Conservation (phyloP, 2,329 filamentous ascomycete species). For the Incumbomyces lentus region DNA sequence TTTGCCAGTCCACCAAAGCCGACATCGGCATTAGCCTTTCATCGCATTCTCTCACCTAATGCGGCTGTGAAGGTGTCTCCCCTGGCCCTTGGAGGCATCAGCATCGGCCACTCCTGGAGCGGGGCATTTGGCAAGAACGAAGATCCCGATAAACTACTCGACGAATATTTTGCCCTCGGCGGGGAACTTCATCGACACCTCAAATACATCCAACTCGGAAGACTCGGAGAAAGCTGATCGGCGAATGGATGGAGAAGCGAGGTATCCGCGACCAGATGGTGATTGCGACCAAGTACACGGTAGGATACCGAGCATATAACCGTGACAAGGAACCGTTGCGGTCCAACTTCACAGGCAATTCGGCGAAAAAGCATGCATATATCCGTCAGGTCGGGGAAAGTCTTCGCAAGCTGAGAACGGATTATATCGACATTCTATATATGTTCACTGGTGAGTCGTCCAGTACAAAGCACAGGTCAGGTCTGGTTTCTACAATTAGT, state of each 20-base stretch:
- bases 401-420: slow-evolving; percentile 27
- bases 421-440: slow-evolving; percentile 29
- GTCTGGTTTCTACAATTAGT: too few species aligned
- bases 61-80: slow-evolving; percentile 44
- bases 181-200: slow-evolving; percentile 45
- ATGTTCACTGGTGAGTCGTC: slow-evolving; percentile 21
- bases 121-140: slow-evolving; percentile 51
- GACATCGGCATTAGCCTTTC: slow-evolving; percentile 37
- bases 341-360: slow-evolving; percentile 35
- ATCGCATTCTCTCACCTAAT: slow-evolving; percentile 41
- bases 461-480: too few species aligned
- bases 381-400: slow-evolving; percentile 26
- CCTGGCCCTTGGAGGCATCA: slow-evolving; percentile 45
- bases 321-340: slow-evolving; percentile 17
- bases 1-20: slow-evolving; percentile 24
- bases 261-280: slow-evolving; percentile 41
- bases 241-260: slow-evolving; percentile 41
- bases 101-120: slow-evolving; percentile 42
- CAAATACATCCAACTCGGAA: slow-evolving; percentile 33
- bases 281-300: slow-evolving; percentile 46
- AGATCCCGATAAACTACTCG: slow-evolving; percentile 44
- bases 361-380: slow-evolving; percentile 25
- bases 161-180: slow-evolving; percentile 36
- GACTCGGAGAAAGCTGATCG: slow-evolving; percentile 40
- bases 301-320: slow-evolving; percentile 22